Evolutionary conservation across 23 red algal genomes (phyloP).

Genomic region (Porphyridium purpureum): DNA sequence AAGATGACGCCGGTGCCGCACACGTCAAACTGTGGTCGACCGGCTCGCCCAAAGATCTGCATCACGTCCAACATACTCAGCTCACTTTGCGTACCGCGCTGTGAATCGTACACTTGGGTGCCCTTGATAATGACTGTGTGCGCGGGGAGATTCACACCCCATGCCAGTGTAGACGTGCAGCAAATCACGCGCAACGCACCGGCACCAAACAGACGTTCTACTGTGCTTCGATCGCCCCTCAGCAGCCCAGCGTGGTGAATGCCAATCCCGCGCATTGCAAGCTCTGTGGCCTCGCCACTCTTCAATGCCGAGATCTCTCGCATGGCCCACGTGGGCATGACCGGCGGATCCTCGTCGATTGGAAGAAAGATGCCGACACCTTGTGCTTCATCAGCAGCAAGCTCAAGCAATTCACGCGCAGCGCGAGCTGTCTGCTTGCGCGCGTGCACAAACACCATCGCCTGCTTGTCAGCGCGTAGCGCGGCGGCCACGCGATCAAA

Average conservation of each 20-base stretch:
- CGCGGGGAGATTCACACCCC: constrained; percentile 99
- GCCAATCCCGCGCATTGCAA: constrained; percentile 44
- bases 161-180: constrained; percentile 87
- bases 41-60: constrained; percentile 96
- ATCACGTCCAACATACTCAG: constrained; percentile 79
- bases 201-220: constrained; percentile 61
- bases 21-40: constrained; percentile 71
- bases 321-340: constrained; percentile 43
- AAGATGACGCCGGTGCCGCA: constrained; percentile 83
- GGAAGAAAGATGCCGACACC: too few species aligned
- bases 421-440: constrained; percentile 52
- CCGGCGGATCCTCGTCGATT: constrained; percentile 1
- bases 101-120: constrained; percentile 76
- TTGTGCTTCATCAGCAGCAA: constrained; percentile 49
- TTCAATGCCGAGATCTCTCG: constrained; percentile 34
- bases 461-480: constrained; percentile 39
- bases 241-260: constrained; percentile 91
- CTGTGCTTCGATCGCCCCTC: constrained; percentile 38
- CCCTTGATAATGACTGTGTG: constrained; percentile 90
- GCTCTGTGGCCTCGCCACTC: constrained; percentile 15
- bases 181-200: constrained; percentile 61
- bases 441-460: constrained; percentile 85
- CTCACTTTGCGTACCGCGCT: constrained; percentile 45
- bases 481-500: constrained; percentile 35
- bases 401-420: constrained; percentile 25